A percentile compares a stretch with the other conserved stretches of the same genome.
Conservation (phyloP, 495 filamentous ascomycete species). For the Rhypophila decipiens region DNA sequence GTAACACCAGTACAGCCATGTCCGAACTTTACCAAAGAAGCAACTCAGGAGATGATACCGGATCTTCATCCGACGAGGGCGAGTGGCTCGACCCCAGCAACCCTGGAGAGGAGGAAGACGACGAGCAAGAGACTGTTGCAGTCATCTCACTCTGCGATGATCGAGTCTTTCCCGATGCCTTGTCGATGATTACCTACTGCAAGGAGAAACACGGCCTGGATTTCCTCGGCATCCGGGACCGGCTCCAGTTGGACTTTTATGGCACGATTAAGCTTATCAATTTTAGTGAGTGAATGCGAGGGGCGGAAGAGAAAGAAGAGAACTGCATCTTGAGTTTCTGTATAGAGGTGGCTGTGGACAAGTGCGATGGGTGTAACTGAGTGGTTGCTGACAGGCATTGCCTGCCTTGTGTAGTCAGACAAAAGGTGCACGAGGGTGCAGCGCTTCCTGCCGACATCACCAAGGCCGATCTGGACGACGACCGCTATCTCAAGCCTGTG, state of each 20-base stretch:
- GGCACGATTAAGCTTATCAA: slow-evolving; percentile 81
- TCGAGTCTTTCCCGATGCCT: slow-evolving; percentile 56
- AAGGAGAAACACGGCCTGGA: slow-evolving; percentile 69
- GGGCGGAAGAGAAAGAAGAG: too few species aligned
- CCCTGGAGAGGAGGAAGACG: slow-evolving; percentile 46
- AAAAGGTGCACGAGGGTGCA: slow-evolving; percentile 38
- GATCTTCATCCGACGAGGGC: slow-evolving; percentile 47
- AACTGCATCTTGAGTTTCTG: too few species aligned
- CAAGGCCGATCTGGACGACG: slow-evolving; percentile 57
- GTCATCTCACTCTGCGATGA: slow-evolving; percentile 69
- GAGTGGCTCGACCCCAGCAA: slow-evolving; percentile 83
- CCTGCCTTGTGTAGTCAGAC: slow-evolving; percentile 27
- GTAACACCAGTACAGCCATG: slow-evolving; percentile 6
- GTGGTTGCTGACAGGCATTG: neutral
- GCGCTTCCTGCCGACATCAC: slow-evolving; percentile 49
- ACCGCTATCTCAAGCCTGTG: slow-evolving; percentile 72
- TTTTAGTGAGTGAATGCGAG: slow-evolving; percentile 50
- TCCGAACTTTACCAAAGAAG: slow-evolving; percentile 16
- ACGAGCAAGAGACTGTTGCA: slow-evolving; percentile 53
- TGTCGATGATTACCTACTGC: slow-evolving; percentile 65
- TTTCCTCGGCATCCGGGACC: slow-evolving; percentile 56
- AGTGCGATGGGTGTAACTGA: too few species aligned
- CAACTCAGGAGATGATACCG: slow-evolving; percentile 1
- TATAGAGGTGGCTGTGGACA: too few species aligned
- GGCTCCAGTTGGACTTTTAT: slow-evolving; percentile 71